Percentiles rank a stretch among this genome's conserved stretches.
Evolutionary conservation across 495 filamentous ascomycete genomes (phyloP).

Genomic region (Daldinia decipiens): DNA sequence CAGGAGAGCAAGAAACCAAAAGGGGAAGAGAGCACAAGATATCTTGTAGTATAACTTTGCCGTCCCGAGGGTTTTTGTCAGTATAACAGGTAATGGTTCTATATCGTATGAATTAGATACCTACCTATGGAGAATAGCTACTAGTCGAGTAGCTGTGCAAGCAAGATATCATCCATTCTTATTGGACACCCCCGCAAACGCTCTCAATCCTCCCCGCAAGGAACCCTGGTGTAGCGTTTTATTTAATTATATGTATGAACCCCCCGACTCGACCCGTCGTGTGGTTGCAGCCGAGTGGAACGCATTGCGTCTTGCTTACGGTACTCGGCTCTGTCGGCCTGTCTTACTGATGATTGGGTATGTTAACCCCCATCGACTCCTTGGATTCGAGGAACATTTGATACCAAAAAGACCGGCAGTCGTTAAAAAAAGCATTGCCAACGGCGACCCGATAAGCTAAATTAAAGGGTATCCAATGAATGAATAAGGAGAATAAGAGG

Average conservation of each 20-base stretch:
- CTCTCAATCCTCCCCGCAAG: conserved; percentile 12
- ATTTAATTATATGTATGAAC: conserved; percentile 26
- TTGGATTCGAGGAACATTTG: conserved; percentile 7
- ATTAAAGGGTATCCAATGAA: conserved; percentile 18
- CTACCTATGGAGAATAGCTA: background rate
- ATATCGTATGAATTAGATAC: background rate
- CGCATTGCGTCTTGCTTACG: conserved; percentile 34
- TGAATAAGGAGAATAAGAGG: background rate
- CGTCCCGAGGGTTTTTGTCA: background rate
- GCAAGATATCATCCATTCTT: background rate
- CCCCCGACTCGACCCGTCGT: conserved; percentile 24
- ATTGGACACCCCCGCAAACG: conserved; percentile 18
- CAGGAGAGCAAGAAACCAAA: background rate
- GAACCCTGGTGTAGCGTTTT: background rate
- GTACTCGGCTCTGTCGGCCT: conserved; percentile 38
- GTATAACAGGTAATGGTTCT: background rate
- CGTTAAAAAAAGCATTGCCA: background rate
- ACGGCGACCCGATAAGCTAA: background rate
- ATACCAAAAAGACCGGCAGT: conserved; percentile 7
- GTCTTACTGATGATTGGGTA: conserved; percentile 32
- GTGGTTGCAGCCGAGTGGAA: conserved; percentile 33
- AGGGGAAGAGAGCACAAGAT: background rate
- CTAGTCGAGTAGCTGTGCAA: background rate
- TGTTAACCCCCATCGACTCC: conserved; percentile 1
- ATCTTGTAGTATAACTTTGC: background rate